phyloP scores from a whole-genome alignment of 2,329 filamentous ascomycete species.

The Microsporum canis region DNA sequence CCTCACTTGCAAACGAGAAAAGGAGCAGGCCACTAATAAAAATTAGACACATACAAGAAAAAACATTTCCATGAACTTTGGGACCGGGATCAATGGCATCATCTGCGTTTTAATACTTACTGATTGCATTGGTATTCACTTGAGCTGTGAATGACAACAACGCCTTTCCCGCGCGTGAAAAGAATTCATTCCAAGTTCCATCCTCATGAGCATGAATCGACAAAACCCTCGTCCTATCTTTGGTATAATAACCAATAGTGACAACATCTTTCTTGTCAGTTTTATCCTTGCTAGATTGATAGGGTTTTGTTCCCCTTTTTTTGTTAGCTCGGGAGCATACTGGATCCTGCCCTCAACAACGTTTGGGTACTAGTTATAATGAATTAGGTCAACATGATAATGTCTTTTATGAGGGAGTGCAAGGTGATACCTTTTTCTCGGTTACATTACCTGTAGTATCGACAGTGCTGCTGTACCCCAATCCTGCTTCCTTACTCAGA shows the following conservation, averaged over 20 bases:
- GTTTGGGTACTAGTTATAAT: neutral
- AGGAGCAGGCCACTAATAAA: too few relatives aligned
- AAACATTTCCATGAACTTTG: too few relatives aligned
- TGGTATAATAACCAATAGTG: neutral
- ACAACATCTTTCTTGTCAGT: neutral
- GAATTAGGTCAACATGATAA: neutral
- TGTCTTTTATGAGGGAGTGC: neutral
- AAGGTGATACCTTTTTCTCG: neutral
- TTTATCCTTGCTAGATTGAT: neutral
- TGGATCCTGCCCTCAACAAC: neutral
- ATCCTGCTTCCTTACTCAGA: neutral
- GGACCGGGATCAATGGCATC: too few relatives aligned
- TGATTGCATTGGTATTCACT: too few relatives aligned
- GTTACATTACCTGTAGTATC: neutral
- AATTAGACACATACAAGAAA: too few relatives aligned
- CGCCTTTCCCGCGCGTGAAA: neutral
- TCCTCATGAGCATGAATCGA: constrained; percentile 2
- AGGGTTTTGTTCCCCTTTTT: neutral
- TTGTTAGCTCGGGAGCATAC: neutral
- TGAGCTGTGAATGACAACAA: too few relatives aligned
- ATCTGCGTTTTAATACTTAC: too few relatives aligned
- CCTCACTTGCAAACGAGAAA: too few relatives aligned
- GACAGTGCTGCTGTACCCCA: neutral
- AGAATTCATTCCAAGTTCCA: neutral
- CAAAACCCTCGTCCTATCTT: neutral